Conservation (phyloP, 148 eudicot genomes). For the Rhododendron williamsianum region DNA sequence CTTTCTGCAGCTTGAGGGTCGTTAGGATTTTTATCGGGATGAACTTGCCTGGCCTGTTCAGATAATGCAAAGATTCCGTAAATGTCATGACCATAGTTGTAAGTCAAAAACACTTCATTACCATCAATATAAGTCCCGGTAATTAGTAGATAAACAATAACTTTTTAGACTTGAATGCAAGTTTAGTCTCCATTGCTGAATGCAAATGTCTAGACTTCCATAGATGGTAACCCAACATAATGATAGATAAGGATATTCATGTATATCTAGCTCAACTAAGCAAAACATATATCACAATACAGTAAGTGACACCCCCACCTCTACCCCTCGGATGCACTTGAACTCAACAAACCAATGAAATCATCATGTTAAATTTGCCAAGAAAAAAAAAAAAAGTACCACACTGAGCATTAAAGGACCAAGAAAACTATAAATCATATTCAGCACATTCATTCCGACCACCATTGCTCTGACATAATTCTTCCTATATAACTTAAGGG, state of each 20-base stretch:
- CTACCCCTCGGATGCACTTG: background rate
- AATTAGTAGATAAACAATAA: background rate
- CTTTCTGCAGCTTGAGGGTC: constrained; percentile 88
- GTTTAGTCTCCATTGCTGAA: background rate
- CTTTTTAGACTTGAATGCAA: background rate
- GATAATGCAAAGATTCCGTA: background rate
- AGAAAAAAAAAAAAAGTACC: background rate
- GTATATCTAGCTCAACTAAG: background rate
- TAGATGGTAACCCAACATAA: background rate
- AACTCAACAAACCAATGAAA: background rate
- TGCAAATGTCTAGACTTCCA: background rate
- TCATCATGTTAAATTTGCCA: background rate
- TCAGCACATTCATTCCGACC: background rate
- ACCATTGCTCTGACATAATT: background rate
- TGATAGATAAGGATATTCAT: background rate
- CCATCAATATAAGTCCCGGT: background rate
- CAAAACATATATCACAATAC: background rate
- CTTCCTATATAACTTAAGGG: background rate
- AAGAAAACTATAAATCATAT: background rate
- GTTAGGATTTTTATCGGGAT: constrained; percentile 87
- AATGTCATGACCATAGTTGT: background rate
- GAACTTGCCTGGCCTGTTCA: constrained; percentile 81
- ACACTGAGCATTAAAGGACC: background rate
- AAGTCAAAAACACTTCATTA: background rate
- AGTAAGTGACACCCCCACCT: background rate